Conservation (phyloP, 768 basidiomycete species). For the Hypholoma fasciculare region DNA sequence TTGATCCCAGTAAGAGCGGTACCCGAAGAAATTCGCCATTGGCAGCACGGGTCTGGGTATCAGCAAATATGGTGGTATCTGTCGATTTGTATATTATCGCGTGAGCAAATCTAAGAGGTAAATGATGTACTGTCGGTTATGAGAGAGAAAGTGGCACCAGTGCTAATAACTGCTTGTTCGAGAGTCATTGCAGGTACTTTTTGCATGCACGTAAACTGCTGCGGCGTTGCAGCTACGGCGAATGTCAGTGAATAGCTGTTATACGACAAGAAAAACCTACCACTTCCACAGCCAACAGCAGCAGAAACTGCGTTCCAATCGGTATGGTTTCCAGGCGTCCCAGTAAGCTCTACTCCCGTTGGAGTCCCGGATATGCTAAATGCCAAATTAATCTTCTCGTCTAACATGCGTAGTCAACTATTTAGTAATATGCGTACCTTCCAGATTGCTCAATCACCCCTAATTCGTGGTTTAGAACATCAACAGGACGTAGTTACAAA, state of each 20-base stretch:
- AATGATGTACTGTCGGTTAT: slow-evolving; percentile 27
- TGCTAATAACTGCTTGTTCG: slow-evolving; percentile 31
- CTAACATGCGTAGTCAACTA: not conserved
- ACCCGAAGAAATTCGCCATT: slow-evolving; percentile 27
- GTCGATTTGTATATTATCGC: not conserved
- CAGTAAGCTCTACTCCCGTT: too few relatives aligned
- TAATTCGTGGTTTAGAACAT: not conserved
- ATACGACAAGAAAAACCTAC: slow-evolving; percentile 13
- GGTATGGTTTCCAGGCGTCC: not conserved
- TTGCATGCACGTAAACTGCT: slow-evolving; percentile 38
- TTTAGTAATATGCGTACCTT: not conserved
- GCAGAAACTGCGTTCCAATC: slow-evolving; percentile 19
- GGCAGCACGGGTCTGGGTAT: slow-evolving; percentile 21
- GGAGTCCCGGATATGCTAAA: too few relatives aligned
- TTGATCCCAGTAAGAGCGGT: slow-evolving; percentile 28
- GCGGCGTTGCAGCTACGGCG: too few relatives aligned
- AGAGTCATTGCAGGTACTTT: slow-evolving; percentile 25
- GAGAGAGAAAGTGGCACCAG: slow-evolving; percentile 24
- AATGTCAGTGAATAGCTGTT: too few relatives aligned
- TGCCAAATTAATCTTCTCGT: too few relatives aligned
- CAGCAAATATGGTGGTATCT: slow-evolving; percentile 32
- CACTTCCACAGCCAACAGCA: slow-evolving; percentile 31
- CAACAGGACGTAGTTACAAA: not conserved
- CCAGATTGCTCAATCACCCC: slow-evolving; percentile 7
- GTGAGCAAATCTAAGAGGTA: not conserved